phyloP scores from a whole-genome alignment of 2,329 filamentous ascomycete genomes.

The Penicillium sclerotigenum region DNA sequence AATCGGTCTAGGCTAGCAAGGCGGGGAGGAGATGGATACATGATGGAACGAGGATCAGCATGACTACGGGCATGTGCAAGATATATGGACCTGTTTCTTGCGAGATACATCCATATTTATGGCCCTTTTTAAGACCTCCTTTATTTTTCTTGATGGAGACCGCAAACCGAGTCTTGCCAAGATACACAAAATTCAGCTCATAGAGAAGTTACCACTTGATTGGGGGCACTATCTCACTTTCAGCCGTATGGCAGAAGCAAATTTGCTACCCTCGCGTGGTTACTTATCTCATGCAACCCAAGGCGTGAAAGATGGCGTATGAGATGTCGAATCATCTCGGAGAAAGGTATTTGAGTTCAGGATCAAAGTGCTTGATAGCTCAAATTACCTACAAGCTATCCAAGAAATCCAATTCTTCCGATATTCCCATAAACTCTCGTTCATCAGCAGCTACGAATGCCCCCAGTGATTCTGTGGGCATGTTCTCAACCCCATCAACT shows the following conservation, averaged over 20 bases:
- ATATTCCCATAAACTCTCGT: neutral
- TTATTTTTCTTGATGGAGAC: neutral
- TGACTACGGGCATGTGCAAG: neutral
- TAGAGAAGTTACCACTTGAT: neutral
- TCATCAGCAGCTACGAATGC: neutral
- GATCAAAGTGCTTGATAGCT: neutral
- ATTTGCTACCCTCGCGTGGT: neutral
- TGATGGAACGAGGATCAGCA: neutral
- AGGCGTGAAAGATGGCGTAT: neutral
- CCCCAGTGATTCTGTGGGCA: neutral
- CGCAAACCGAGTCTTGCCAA: neutral
- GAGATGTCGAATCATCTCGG: neutral
- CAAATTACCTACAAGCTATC: neutral
- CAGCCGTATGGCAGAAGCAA: neutral
- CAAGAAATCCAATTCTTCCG: neutral
- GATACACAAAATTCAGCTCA: neutral
- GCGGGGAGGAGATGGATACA: neutral
- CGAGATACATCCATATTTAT: neutral
- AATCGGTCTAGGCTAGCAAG: neutral
- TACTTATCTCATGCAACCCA: neutral
- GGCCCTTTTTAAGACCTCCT: neutral
- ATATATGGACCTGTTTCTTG: neutral
- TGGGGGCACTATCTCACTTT: neutral
- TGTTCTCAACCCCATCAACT: neutral
- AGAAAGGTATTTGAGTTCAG: neutral